Evolutionary conservation across 2,329 filamentous ascomycete species (phyloP).

Genomic region (Penicillium freii): DNA sequence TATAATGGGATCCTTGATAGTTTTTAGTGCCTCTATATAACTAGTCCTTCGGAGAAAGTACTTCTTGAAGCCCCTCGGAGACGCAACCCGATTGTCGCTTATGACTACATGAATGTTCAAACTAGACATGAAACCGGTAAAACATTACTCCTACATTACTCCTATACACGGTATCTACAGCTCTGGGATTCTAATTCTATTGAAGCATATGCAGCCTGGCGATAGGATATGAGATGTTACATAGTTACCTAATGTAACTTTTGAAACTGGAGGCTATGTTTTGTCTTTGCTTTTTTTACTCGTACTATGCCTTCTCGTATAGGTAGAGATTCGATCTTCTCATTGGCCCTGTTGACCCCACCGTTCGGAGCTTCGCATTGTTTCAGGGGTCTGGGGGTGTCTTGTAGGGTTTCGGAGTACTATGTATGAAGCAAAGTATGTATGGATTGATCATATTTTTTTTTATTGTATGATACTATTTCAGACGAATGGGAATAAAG

Average conservation of each 20-base stretch:
- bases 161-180: too few species aligned
- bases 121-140: too few species aligned
- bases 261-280: neutral
- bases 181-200: neutral
- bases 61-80: too few species aligned
- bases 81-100: too few species aligned
- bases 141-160: too few species aligned
- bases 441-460: neutral
- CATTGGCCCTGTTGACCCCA: neutral
- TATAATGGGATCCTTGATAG: too few species aligned
- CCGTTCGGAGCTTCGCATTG: neutral
- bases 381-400: neutral
- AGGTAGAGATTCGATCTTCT: neutral
- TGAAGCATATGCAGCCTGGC: neutral
- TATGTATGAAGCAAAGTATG: neutral
- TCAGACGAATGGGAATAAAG: neutral
- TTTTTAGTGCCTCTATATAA: too few species aligned
- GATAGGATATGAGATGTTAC: neutral
- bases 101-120: too few species aligned
- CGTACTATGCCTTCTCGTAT: neutral
- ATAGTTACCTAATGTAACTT: too few species aligned
- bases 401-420: neutral
- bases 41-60: too few species aligned
- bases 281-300: neutral
- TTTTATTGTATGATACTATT: too few species aligned